phyloP scores from a whole-genome alignment of 345 rosid genomes.

The Eucalyptus victrix region DNA sequence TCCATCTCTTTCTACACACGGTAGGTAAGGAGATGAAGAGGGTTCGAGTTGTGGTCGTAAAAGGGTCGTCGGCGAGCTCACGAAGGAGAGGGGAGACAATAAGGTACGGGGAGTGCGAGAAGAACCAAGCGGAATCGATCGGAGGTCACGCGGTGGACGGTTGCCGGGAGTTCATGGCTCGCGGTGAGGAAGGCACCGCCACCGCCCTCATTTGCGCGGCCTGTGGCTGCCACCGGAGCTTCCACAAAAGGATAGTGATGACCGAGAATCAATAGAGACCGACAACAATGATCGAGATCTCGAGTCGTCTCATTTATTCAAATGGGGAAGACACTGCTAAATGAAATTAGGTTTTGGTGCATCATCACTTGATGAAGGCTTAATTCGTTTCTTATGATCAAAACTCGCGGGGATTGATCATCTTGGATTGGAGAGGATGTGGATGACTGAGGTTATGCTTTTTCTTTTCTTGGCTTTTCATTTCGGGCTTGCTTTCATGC shows the following conservation, averaged over 20 bases:
- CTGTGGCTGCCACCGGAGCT: constrained; percentile 2
- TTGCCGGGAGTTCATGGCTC: constrained; percentile 1
- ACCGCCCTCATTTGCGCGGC: neutral
- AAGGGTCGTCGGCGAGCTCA: neutral
- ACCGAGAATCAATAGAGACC: neutral
- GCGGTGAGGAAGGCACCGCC: neutral
- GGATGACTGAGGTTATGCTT: neutral
- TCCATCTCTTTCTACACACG: neutral
- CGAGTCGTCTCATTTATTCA: neutral
- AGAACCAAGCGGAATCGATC: neutral
- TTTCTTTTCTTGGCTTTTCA: neutral
- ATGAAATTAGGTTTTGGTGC: neutral
- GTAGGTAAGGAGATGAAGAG: neutral
- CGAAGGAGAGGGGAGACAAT: neutral
- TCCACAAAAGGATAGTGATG: neutral
- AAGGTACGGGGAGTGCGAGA: constrained; percentile 1
- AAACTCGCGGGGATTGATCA: neutral
- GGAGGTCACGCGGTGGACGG: constrained; percentile 5
- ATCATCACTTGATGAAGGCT: neutral
- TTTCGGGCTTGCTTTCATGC: neutral
- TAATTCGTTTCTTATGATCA: neutral
- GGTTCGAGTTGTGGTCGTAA: neutral
- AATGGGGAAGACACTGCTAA: neutral
- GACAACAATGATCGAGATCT: neutral
- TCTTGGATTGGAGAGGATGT: neutral